Conservation (phyloP, 2,329 filamentous ascomycete genomes). For the Plectosphaerella sp. region DNA sequence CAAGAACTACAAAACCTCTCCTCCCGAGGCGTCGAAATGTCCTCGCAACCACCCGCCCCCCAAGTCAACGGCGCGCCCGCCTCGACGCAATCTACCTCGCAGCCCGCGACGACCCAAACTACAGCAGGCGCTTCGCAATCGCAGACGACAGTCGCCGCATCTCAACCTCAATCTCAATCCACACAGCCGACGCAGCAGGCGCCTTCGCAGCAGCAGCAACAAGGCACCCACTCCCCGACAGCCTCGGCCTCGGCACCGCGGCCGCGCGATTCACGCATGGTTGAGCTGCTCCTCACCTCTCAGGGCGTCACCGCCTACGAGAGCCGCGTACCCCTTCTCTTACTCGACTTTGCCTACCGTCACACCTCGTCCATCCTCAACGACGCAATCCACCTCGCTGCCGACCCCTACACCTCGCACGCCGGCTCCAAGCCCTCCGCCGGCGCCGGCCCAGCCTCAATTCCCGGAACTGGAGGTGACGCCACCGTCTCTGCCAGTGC, state of each 20-base stretch:
- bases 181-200: constrained; percentile 11
- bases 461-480: constrained; percentile 38
- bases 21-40: constrained; percentile 3
- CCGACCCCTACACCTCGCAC: constrained; percentile 62
- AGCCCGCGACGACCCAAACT: constrained; percentile 30
- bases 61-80: constrained; percentile 51
- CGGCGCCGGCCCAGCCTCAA: constrained; percentile 42
- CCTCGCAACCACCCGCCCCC: constrained; percentile 29
- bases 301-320: constrained; percentile 79
- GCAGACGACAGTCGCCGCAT: constrained; percentile 4
- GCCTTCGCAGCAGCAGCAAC: constrained; percentile 14
- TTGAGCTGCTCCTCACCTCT: constrained; percentile 74
- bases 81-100: constrained; percentile 31
- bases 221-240: constrained; percentile 1
- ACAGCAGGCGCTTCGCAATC: constrained; percentile 19
- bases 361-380: constrained; percentile 69
- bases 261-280: constrained; percentile 73
- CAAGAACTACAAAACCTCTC: too few relatives aligned
- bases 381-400: constrained; percentile 65
- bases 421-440: constrained; percentile 49
- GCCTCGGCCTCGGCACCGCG: constrained; percentile 42
- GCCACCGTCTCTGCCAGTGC: constrained; percentile 61
- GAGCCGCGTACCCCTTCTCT: constrained; percentile 73
- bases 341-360: constrained; percentile 74
- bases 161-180: constrained; percentile 8